Evolutionary conservation across 73 alveolate genomes (phyloP), one percentile per base, ranked within the genome.

Genomic region (Urostyla sp.): DNA sequence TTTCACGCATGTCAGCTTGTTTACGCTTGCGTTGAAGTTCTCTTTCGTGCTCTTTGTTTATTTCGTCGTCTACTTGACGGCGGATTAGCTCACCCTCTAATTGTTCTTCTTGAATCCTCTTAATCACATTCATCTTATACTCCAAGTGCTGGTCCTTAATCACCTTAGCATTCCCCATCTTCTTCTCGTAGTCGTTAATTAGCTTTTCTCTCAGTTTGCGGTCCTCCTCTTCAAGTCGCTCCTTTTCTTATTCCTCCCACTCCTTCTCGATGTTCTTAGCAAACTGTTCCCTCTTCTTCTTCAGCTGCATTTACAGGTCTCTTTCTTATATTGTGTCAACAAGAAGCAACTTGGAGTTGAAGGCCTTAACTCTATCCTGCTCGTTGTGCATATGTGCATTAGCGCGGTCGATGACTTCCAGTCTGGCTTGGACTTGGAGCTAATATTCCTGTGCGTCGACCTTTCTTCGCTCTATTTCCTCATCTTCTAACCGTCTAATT

Each of bases 361-460:
- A 95, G 59, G 96, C 93, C 69, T 95, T 95, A 48, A 95, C 94
- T 52, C 90, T 95, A 79, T 95, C 99, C 44, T 92, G 87, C 77
- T 76, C 83, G 63, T 92, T 96, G 52, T 90, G 89, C 80, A 80
- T 78, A 38, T 78, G 75, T 86, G 90, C 92, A 84, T 95, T 95
- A 28, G 99, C 98, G 6, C 91, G 78, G 67, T 89, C 97, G 52
- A 90, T 92, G 58, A 91, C 90, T 15, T 88, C 83, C 50, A 72
- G 75, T 54, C 97, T 79, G 53, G 85, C 91, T 55, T 92, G 93
- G 81, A 83, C 72, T 37, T 91, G 93, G 61, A 81, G 84, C 59
- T 85, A 88, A 51, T 94, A 93, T 82, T 95, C 99, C 72, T 87
- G 72, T 75, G 95, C 97, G 67, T 95, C 99, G 30, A 79, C 90